Conservation (phyloP, 345 rosid species). For the Laguncularia racemosa region DNA sequence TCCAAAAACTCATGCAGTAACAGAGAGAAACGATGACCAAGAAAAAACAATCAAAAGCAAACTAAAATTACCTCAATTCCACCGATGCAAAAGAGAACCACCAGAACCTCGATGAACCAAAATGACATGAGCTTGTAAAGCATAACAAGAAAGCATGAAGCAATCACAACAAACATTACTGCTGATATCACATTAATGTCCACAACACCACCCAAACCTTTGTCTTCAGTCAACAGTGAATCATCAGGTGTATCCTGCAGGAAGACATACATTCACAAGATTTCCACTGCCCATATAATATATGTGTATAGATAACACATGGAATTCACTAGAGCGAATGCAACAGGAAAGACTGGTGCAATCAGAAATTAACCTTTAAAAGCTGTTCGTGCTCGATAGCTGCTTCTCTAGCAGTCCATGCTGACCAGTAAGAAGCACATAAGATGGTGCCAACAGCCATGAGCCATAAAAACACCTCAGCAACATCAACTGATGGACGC, state of each 20-base stretch:
- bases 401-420: slow-evolving; percentile 84
- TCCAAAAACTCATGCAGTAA: not conserved
- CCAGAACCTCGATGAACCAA: slow-evolving; percentile 91
- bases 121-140: slow-evolving; percentile 93
- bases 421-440: slow-evolving; percentile 95
- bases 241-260: slow-evolving; percentile 81
- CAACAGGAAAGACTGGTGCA: not conserved
- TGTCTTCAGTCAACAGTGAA: slow-evolving; percentile 27
- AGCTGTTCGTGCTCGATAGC: slow-evolving; percentile 87
- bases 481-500: slow-evolving; percentile 88
- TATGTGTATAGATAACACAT: no score
- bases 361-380: slow-evolving; percentile 49
- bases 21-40: not conserved
- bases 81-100: slow-evolving; percentile 90
- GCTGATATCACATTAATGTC: slow-evolving; percentile 74
- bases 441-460: slow-evolving; percentile 94
- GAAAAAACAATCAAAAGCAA: slow-evolving; percentile 6
- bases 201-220: slow-evolving; percentile 55
- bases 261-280: not conserved
- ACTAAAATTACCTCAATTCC: slow-evolving; percentile 72
- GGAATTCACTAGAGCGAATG: no score
- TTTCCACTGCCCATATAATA: no score
- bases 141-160: slow-evolving; percentile 94
- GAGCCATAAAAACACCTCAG: slow-evolving; percentile 97
- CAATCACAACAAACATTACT: slow-evolving; percentile 77